Conservation (phyloP, 208 protist genomes). For the Perkinsela sp. region DNA sequence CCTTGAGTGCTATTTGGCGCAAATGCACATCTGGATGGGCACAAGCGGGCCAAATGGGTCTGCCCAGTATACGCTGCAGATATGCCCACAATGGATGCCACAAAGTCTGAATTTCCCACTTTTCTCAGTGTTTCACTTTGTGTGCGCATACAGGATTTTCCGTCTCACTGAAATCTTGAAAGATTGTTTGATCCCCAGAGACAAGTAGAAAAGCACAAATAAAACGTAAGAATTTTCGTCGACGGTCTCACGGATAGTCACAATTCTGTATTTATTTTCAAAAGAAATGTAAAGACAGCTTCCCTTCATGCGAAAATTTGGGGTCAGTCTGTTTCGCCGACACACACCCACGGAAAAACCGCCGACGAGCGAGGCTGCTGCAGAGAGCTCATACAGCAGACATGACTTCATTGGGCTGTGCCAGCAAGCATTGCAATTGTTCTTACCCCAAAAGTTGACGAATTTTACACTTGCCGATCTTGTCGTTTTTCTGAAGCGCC, state of each 20-base stretch:
- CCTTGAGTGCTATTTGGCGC: constrained; percentile 50
- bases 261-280: neutral
- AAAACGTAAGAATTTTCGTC: too few relatives aligned
- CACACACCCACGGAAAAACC: too few relatives aligned
- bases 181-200: neutral
- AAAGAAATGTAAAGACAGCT: too few relatives aligned
- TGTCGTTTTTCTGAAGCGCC: neutral
- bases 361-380: too few relatives aligned
- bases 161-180: neutral
- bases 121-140: constrained; percentile 4
- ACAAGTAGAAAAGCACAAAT: too few relatives aligned
- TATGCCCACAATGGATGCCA: constrained; percentile 9
- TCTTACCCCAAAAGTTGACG: neutral
- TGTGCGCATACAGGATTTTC: neutral
- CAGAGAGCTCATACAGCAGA: neutral
- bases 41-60: constrained; percentile 12
- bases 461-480: neutral
- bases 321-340: too few relatives aligned
- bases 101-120: constrained; percentile 10
- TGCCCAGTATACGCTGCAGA: constrained; percentile 8
- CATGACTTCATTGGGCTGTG: neutral
- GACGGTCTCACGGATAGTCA: neutral
- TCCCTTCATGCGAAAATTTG: too few relatives aligned
- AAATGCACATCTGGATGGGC: constrained; percentile 26
- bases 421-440: neutral